Conservation (phyloP, 208 protist genomes). For the Sergeia podlipaevii region DNA sequence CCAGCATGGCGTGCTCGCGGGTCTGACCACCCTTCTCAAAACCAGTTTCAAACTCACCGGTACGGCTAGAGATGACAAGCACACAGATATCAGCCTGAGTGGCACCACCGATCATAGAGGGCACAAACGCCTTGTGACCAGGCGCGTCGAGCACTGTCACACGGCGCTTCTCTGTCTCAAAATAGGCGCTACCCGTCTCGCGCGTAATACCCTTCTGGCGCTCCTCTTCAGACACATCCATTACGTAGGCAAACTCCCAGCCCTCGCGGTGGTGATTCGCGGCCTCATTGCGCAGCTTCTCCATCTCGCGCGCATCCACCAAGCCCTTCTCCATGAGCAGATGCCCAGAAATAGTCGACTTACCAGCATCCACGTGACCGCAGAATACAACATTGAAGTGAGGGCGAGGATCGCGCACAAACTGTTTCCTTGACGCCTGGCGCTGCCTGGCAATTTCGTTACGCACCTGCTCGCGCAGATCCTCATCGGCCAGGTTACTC, state of each 20-base stretch:
- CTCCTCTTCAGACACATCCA: conserved; percentile 99
- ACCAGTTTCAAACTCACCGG: conserved; percentile 99
- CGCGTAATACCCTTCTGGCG: conserved; percentile 98
- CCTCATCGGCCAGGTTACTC: conserved; percentile 30
- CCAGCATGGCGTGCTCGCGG: conserved; percentile 98
- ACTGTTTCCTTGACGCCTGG: conserved; percentile 55
- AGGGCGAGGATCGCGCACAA: conserved; percentile 82
- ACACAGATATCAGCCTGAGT: conserved; percentile 98
- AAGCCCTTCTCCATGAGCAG: conserved; percentile 94
- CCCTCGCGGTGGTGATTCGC: conserved; percentile 95
- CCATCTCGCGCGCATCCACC: conserved; percentile 98
- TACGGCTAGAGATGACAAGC: conserved; percentile 98
- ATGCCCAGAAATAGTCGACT: conserved; percentile 98
- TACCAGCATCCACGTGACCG: conserved; percentile 99
- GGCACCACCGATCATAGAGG: conserved; percentile 99
- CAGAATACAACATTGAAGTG: conserved; percentile 99
- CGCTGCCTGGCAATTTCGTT: conserved; percentile 77
- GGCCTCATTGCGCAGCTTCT: conserved; percentile 98
- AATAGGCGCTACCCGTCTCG: conserved; percentile 96
- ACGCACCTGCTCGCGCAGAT: conserved; percentile 62
- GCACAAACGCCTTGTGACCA: conserved; percentile 98
- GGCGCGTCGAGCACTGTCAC: conserved; percentile 99
- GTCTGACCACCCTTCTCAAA: conserved; percentile 99
- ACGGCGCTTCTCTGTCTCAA: conserved; percentile 95
- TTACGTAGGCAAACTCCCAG: conserved; percentile 98